A percentile compares a stretch with the other conserved stretches of the same genome.
These are phyloP conservation scores for Axilococcus clingmanii DNA, from an alignment of 139 green algal genomes.

Conservation along the genomic window DNA sequence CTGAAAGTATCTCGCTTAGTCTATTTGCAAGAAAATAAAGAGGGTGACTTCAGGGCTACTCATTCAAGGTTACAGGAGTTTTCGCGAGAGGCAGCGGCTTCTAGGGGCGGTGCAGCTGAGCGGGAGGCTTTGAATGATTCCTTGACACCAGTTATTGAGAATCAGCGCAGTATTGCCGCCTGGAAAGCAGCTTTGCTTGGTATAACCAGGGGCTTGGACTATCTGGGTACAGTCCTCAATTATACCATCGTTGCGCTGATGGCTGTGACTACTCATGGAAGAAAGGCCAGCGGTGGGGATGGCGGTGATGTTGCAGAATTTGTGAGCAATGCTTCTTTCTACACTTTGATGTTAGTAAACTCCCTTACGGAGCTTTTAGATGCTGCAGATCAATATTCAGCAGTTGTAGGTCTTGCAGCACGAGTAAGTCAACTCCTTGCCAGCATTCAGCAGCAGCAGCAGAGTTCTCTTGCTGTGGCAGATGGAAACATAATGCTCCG, in stretches of 20 bases:
- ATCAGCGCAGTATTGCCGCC: slow-evolving; percentile 26
- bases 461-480: slow-evolving; percentile 6
- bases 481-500: no score
- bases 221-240: slow-evolving; percentile 43
- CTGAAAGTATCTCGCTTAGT: slow-evolving; percentile 34
- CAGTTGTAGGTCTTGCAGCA: slow-evolving; percentile 18
- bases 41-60: slow-evolving; percentile 35
- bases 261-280: slow-evolving; percentile 32
- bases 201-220: slow-evolving; percentile 39
- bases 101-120: slow-evolving; percentile 15
- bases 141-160: slow-evolving; percentile 25
- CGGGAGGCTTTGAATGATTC: slow-evolving; percentile 6
- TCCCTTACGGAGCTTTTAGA: slow-evolving; percentile 54
- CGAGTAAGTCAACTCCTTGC: slow-evolving; percentile 29
- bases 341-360: slow-evolving; percentile 47
- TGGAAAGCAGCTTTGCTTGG: slow-evolving; percentile 16
- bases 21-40: slow-evolving; percentile 33
- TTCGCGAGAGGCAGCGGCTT: slow-evolving; percentile 21
- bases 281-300: not conserved
- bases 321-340: slow-evolving; percentile 60
- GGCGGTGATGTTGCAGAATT: slow-evolving; percentile 39
- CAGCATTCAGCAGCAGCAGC: slow-evolving; percentile 4
- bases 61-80: slow-evolving; percentile 30
- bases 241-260: slow-evolving; percentile 37
- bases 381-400: not conserved